phyloP scores from a whole-genome alignment of 2,329 filamentous ascomycete genomes.

The Monilinia laxa region DNA sequence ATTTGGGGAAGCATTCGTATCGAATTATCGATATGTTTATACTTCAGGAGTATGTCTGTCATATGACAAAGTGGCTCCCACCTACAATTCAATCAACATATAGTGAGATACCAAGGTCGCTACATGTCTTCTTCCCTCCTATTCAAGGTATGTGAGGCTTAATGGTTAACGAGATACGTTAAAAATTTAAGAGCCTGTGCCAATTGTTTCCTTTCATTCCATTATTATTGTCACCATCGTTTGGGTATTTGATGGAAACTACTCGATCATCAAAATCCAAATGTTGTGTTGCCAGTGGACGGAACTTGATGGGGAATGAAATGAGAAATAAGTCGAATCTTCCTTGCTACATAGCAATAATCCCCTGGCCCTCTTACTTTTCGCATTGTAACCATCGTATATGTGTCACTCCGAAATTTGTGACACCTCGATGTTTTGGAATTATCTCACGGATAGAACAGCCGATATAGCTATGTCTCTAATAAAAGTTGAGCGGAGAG shows the following conservation, averaged over 20 bases:
- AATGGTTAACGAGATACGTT: background rate
- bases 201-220: background rate
- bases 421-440: background rate
- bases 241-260: background rate
- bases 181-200: background rate
- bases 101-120: background rate
- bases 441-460: background rate
- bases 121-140: background rate
- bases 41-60: background rate
- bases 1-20: background rate
- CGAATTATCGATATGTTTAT: background rate
- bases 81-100: background rate
- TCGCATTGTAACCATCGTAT: conserved; percentile 13
- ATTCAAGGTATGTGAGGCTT: background rate
- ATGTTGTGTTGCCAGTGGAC: background rate
- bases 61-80: background rate
- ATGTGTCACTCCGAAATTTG: conserved; percentile 15
- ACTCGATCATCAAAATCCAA: background rate
- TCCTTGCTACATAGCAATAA: background rate
- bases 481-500: background rate
- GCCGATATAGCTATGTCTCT: background rate
- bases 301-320: background rate
- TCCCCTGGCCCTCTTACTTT: conserved; percentile 4
- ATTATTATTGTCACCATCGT: background rate
- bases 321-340: background rate